phyloP scores from a whole-genome alignment of 768 basidiomycete genomes.

The Mycena rebaudengoi region DNA sequence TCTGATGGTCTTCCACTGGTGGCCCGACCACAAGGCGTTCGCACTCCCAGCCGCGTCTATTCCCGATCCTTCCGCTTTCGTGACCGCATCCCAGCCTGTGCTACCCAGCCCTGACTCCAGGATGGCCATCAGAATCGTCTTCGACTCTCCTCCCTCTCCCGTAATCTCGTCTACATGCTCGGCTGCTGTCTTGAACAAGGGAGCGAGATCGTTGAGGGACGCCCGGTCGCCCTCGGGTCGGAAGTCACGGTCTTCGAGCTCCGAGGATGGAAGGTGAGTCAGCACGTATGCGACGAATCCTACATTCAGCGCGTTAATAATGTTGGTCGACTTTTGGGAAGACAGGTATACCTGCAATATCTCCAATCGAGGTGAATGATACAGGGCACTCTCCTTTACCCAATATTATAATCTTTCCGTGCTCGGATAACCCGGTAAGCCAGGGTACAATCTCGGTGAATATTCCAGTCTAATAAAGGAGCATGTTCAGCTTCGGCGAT shows the following conservation, averaged over 20 bases:
- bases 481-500: not conserved
- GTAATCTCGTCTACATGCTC: conserved; percentile 23
- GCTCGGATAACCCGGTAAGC: conserved; percentile 34
- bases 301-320: too few relatives aligned
- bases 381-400: conserved; percentile 39
- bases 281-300: conserved; percentile 46
- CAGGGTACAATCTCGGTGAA: conserved; percentile 42
- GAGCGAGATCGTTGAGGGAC: conserved; percentile 33
- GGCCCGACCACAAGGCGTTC: conserved; percentile 29
- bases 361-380: conserved; percentile 41
- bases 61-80: conserved; percentile 14
- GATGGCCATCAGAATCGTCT: not conserved
- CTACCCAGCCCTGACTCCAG: conserved; percentile 20
- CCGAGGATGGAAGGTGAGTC: conserved; percentile 36
- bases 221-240: conserved; percentile 45
- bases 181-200: conserved; percentile 26
- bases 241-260: conserved; percentile 40
- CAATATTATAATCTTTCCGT: conserved; percentile 38
- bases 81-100: conserved; percentile 24
- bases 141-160: not conserved
- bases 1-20: conserved; percentile 31
- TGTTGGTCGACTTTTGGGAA: not conserved
- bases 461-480: conserved; percentile 38
- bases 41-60: conserved; percentile 25
- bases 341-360: conserved; percentile 33